Conservation (phyloP, 345 rosid species). For the Lepidium didymum region DNA sequence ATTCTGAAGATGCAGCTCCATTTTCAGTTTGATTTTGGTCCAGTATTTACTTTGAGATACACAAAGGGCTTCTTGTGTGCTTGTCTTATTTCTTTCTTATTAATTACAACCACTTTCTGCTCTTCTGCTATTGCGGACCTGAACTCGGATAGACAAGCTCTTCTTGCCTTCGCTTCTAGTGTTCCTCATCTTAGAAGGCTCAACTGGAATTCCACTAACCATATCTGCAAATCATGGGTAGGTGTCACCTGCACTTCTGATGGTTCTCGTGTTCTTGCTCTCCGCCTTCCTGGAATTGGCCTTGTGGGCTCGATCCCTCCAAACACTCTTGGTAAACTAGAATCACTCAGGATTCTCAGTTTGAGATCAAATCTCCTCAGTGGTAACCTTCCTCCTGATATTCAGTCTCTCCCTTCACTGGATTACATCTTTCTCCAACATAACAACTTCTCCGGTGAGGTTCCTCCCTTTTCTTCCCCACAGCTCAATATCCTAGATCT, state of each 20-base stretch:
- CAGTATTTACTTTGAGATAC: slow-evolving; percentile 9
- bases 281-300: slow-evolving; percentile 74
- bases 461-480: slow-evolving; percentile 45
- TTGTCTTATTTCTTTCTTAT: slow-evolving; percentile 26
- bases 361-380: slow-evolving; percentile 59
- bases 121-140: slow-evolving; percentile 45
- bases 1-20: slow-evolving; percentile 22
- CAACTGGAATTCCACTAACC: slow-evolving; percentile 50
- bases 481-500: slow-evolving; percentile 51
- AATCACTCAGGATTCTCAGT: slow-evolving; percentile 52
- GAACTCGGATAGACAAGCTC: slow-evolving; percentile 62
- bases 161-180: slow-evolving; percentile 48
- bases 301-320: slow-evolving; percentile 59
- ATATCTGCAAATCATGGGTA: slow-evolving; percentile 60
- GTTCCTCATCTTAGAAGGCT: slow-evolving; percentile 53
- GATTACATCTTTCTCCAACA: slow-evolving; percentile 61
- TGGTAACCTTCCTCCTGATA: slow-evolving; percentile 70
- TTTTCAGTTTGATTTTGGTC: slow-evolving; percentile 4
- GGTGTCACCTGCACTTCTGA: slow-evolving; percentile 52
- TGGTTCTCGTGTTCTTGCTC: slow-evolving; percentile 38
- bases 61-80: slow-evolving; percentile 32
- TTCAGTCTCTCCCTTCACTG: slow-evolving; percentile 50
- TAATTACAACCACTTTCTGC: slow-evolving; percentile 24
- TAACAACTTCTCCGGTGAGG: slow-evolving; percentile 65
- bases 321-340: slow-evolving; percentile 65